These are phyloP conservation scores for Babesia microti DNA, from an alignment of 169 alveolate genomes.

Conservation along the genomic window DNA sequence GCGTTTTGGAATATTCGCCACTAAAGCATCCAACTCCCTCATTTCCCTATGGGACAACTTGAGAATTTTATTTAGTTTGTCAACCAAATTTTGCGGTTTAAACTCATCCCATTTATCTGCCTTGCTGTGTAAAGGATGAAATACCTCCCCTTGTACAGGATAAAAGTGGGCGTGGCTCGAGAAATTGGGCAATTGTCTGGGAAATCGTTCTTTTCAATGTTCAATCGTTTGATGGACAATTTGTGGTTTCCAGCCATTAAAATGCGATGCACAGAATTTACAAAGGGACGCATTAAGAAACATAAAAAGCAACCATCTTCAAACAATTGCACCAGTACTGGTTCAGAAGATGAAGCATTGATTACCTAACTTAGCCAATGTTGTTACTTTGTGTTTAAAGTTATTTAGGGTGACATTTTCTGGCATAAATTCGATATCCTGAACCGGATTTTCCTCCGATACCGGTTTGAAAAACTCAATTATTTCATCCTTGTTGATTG, in stretches of 20 bases:
- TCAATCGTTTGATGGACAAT: conserved; percentile 40
- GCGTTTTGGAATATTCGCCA: too few relatives aligned
- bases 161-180: conserved; percentile 55
- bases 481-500: conserved; percentile 10
- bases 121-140: too few relatives aligned
- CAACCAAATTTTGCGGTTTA: conserved; percentile 35
- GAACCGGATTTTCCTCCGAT: conserved; percentile 26
- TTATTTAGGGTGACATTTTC: conserved; percentile 27
- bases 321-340: conserved; percentile 32
- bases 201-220: conserved; percentile 53
- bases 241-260: conserved; percentile 26
- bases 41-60: too few relatives aligned
- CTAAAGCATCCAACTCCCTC: too few relatives aligned
- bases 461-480: conserved; percentile 17
- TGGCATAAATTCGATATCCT: conserved; percentile 9
- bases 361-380: conserved; percentile 6
- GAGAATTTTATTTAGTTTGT: too few relatives aligned
- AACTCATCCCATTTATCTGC: conserved; percentile 38
- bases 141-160: conserved; percentile 24
- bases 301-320: conserved; percentile 58
- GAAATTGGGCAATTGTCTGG: conserved; percentile 49
- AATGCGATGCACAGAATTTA: conserved; percentile 36
- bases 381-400: conserved; percentile 10
- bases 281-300: conserved; percentile 54
- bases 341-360: conserved; percentile 10